Percentiles rank a stretch among this genome's conserved stretches.
Evolutionary conservation across 805 yeast species (phyloP).

Genomic region (Teunomyces kruisii): DNA sequence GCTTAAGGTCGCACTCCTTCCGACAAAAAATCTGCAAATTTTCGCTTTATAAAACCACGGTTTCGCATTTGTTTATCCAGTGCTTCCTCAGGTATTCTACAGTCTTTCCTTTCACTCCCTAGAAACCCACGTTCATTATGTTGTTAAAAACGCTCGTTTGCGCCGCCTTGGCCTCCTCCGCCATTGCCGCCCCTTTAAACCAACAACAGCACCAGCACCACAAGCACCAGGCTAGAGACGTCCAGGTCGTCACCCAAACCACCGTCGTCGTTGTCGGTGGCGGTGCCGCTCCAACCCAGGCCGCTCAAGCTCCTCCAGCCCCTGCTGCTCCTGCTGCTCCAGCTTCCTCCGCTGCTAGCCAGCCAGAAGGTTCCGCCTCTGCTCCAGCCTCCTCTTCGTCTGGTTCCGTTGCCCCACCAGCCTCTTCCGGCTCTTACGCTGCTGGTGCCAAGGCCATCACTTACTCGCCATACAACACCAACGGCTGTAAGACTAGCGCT

Average conservation of each 20-base stretch:
- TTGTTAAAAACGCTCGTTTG: constrained; percentile 34
- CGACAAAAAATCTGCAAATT: constrained; percentile 3
- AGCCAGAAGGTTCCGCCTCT: constrained; percentile 8
- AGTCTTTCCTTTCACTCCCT: constrained; percentile 38
- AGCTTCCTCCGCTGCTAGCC: constrained; percentile 9
- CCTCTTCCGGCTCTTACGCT: constrained; percentile 6
- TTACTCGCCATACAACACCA: constrained; percentile 73
- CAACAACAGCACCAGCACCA: constrained; percentile 57
- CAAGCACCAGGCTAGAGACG: constrained; percentile 57
- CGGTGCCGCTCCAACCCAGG: constrained; percentile 29
- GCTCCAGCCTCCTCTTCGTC: constrained; percentile 11
- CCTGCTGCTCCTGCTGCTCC: constrained; percentile 15
- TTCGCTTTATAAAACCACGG: neutral
- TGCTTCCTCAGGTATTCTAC: constrained; percentile 11
- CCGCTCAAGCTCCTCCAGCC: constrained; percentile 15
- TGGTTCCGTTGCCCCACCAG: constrained; percentile 3
- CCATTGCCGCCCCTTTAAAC: constrained; percentile 51
- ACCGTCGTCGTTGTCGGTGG: constrained; percentile 51
- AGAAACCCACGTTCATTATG: constrained; percentile 14
- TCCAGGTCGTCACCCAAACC: constrained; percentile 50
- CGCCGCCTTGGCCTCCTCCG: constrained; percentile 50
- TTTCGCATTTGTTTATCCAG: constrained; percentile 6
- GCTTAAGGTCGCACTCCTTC: constrained; percentile 1
- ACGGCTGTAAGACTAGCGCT: constrained; percentile 68
- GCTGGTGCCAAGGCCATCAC: constrained; percentile 67